These are phyloP conservation scores for Penicillium sp. DNA, from an alignment of 2,329 filamentous ascomycete genomes.

Conservation along the genomic window DNA sequence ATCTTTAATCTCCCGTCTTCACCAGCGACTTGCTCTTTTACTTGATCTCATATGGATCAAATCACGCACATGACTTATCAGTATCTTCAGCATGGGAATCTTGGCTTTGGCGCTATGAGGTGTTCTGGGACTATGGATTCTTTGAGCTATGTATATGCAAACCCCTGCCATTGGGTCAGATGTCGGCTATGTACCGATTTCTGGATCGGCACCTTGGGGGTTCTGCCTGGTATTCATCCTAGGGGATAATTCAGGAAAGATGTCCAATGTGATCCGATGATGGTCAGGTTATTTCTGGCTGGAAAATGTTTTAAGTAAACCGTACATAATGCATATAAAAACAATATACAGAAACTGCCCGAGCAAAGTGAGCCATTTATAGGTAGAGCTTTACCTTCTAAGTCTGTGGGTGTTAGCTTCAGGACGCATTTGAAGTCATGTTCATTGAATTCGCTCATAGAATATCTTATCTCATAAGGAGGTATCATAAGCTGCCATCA, in stretches of 20 bases:
- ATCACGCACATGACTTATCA: background rate
- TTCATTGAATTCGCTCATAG: background rate
- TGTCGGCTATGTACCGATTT: background rate
- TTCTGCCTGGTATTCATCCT: background rate
- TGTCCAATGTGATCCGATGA: background rate
- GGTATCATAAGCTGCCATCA: background rate
- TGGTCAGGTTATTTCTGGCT: background rate
- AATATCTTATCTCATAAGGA: background rate
- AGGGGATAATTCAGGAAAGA: background rate
- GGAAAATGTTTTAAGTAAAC: background rate
- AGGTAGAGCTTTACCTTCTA: background rate
- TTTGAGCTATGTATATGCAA: conserved; percentile 3
- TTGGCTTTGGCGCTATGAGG: conserved; percentile 8
- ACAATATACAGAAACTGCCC: conserved; percentile 3
- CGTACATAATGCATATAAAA: conserved; percentile 5
- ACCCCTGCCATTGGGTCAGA: background rate
- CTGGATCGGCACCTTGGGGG: background rate
- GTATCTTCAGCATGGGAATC: conserved; percentile 1
- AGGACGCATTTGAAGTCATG: background rate
- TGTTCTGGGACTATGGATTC: conserved; percentile 3
- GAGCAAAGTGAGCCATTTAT: background rate
- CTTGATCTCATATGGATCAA: background rate
- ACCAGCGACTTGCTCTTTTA: background rate
- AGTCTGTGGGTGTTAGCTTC: background rate
- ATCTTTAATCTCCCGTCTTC: conserved; percentile 2